A percentile compares a stretch with the other conserved stretches of the same genome.
phyloP scores from a whole-genome alignment of 1,284 basidiomycete species.

The Cutaneotrichosporon sp. region DNA sequence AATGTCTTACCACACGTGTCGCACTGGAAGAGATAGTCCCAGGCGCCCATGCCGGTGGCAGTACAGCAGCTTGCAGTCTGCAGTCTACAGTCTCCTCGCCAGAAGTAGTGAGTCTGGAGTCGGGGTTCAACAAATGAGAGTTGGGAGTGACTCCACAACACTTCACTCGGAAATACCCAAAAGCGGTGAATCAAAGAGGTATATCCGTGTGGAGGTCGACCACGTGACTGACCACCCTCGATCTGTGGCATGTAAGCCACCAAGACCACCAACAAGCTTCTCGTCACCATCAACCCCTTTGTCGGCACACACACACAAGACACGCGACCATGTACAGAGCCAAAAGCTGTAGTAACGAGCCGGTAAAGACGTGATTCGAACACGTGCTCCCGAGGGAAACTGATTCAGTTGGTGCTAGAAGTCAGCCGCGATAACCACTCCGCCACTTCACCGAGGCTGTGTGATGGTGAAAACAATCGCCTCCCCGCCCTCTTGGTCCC shows the following conservation, averaged over 20 bases:
- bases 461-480: neutral
- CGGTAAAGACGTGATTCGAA: conserved; percentile 7
- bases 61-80: too few species aligned
- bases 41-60: neutral
- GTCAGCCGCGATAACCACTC: conserved; percentile 11
- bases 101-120: neutral
- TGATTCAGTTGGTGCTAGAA: neutral
- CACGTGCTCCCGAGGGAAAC: conserved; percentile 4
- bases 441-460: conserved; percentile 2
- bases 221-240: neutral
- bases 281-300: neutral
- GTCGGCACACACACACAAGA: neutral
- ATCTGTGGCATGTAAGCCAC: neutral
- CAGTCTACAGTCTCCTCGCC: too few species aligned
- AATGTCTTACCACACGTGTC: conserved; percentile 8
- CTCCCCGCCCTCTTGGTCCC: neutral
- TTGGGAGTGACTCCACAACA: neutral
- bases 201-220: neutral
- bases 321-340: neutral
- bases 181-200: neutral
- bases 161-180: neutral
- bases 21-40: conserved; percentile 10
- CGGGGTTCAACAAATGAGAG: neutral
- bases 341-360: neutral
- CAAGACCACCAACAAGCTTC: neutral